Base-by-base conservation (phyloP, 2,329 filamentous ascomycete genomes). In the Trichocomaceae sp. region DNA sequence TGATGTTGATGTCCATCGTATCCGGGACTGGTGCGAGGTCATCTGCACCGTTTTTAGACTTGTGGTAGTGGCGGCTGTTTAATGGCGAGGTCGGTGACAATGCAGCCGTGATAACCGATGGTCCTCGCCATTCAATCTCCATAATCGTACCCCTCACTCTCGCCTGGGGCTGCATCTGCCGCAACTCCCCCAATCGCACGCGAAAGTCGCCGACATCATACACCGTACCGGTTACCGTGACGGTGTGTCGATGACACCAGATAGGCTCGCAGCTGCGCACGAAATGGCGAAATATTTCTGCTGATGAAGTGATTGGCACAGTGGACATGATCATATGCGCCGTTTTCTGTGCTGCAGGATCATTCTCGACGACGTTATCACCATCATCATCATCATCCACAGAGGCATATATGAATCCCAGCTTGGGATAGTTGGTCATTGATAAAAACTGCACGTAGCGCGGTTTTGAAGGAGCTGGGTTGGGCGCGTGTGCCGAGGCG, bases 131-230 rank as follows among this genome's bases (percentile, higher is more conserved):
- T 56, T 74, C 71, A 31, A 75, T 68, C 59, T 76, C 73, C n/a
- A 75, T 65, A n/a, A 75, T 65, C 2, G 71, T 71, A 0, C 73
- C 73, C n/a, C 72, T 69, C 9, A 68, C 58, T 17, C 72, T 62
- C 8, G 60, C 69, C 22, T 61, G 62, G 13, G 72, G 72, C 37
- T 65, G 64, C 33, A 67, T 72, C 60, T 75, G 73, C 4, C 70
- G 67, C 52, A 76, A 67, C 35, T 76, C 73, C 12, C 72, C 73
- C 9, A 75, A 51, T 1, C 73, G 66, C 12, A 76, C 65, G 6
- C 70, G 66, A 60, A 75, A 76, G 50, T 75, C 72, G 7, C 68
- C 71, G 5, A 75, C 61, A 35, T 75, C 72, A 49, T 72, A 75
- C 48, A 69, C 67, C n/a, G 72, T 72, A 5, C 62, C 62, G 3